Base-by-base conservation (phyloP, 2,329 filamentous ascomycete genomes). In the Claviceps cyperi region DNA sequence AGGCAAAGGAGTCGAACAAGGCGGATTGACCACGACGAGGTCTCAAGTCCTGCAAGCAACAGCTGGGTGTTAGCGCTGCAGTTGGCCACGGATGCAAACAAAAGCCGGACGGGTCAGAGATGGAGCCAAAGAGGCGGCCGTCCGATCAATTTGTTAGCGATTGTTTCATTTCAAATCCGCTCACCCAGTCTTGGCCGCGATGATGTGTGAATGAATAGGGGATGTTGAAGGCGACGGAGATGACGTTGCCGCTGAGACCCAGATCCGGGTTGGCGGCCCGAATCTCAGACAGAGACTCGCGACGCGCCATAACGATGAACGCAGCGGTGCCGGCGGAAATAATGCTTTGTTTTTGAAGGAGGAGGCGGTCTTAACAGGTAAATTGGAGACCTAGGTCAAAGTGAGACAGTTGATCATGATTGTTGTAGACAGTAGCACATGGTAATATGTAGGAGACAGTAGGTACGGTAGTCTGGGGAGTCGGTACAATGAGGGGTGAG, bases 1-100 rank as follows among this genome's bases (percentile, higher is more conserved):
- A 83, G 50, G 83, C 79, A 61, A 97, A 89, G 9, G 89, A 90
- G 65, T 96, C 89, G 67, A 94, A 94, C 36, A 97, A 76, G 15
- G 91, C 89, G 13, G 91, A 96, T 52, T 90, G 91, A 50, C 91
- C 91, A 53, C 84, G 84, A 24, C 90, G 85, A 53, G 81, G 73
- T 58, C 79, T 80, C 50, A 96, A 70, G 62, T 86, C 80, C 86
- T 91, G 55, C 22, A 11, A 24, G 43, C 19, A 19, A 45, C 13
- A 48, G 22, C 46, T 40, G 7, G 11, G n/a, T 45, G 45, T 47
- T 40, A 47, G 45, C 32, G 19, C 32, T 21, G 36, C 14, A 13
- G 15, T 35, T n/a, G 38, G 13, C 19, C 9, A 41, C 14, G 19
- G 3, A 6, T 6, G 22, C 17, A 22, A 41, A n/a, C 41, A 28